These are phyloP conservation scores for Arthrobotrys musiformis DNA, from an alignment of 2,329 filamentous ascomycete genomes.

Conservation along the genomic window DNA sequence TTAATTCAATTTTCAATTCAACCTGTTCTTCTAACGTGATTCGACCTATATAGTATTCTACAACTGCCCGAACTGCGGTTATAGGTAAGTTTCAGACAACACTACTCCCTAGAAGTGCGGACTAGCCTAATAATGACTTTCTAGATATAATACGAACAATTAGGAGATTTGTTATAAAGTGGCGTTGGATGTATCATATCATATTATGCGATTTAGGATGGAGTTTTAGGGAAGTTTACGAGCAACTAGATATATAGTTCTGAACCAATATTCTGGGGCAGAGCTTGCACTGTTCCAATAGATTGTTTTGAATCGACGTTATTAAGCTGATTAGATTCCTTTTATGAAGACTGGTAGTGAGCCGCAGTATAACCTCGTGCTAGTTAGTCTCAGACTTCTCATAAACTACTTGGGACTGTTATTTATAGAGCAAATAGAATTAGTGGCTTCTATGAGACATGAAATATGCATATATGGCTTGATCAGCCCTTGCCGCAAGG, in stretches of 20 bases:
- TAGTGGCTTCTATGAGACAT: no score
- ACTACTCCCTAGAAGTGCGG: not conserved
- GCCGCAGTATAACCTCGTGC: no score
- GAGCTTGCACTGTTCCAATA: not conserved
- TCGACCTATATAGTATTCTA: conserved; percentile 33
- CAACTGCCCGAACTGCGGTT: conserved; percentile 44
- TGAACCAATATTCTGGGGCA: not conserved
- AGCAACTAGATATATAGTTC: not conserved
- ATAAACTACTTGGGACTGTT: no score
- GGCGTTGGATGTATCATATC: not conserved
- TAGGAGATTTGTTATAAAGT: not conserved
- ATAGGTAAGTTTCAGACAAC: conserved; percentile 10
- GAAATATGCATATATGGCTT: no score
- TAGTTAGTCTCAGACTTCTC: no score
- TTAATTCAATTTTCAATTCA: not conserved
- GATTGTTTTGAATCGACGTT: not conserved
- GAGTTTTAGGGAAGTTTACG: not conserved
- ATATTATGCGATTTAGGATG: not conserved
- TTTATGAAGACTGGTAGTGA: not conserved
- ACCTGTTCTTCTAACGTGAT: conserved; percentile 55
- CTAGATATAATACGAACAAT: conserved; percentile 53
- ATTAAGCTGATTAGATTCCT: no score
- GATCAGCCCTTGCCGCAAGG: no score
- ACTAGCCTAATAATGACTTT: conserved; percentile 2
- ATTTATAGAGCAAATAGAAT: no score